Base-by-base conservation (phyloP, 2,329 filamentous ascomycete species). In the Dothistroma pini region DNA sequence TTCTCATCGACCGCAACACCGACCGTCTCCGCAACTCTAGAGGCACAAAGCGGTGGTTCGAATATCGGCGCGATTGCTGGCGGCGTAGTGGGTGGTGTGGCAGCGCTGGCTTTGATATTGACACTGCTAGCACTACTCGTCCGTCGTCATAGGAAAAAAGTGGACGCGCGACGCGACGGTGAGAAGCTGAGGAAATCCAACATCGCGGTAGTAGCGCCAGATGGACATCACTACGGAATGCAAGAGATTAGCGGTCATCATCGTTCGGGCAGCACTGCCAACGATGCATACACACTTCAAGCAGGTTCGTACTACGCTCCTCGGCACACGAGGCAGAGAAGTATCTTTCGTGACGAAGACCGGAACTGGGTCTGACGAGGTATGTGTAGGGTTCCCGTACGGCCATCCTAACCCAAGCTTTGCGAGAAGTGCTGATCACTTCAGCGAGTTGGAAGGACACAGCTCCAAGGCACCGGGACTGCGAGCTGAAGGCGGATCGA, bases 21-120 rank as follows among this genome's bases (percentile, higher is more conserved):
- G 56, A 58, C 56, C 49, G 47, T 11, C 54, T 64, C 31, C 63
- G 63, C 47, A 35, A 10, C 47, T 12, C 41, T 44, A 31, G 47
- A 31, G 10, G 21, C 32, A 19, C 50, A 41, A 32, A 25, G 31
- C 25, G 47, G 29, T 1, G 29, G 14, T 9, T 53, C 56, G 22
- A 73, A 74, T 32, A 66, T 72, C 4, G 74, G 70, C 12, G 72
- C 74, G 16, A 78, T 79, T 32, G 74, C 73, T 41, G 77, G 77
- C 44, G 76, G 75, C 19, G 72, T 72, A 9, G 70, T 77, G 4
- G 76, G 77, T 53, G 76, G 76, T 5, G 64, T 76, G 1, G 71
- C 68, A 2, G 72, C 54, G 16, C 61, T 78, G 16, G 69, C 73
- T 35, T 57, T 67, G 21, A 9, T 63, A 9, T 29, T 63, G 22